A percentile compares a stretch with the other conserved stretches of the same genome.
These are phyloP conservation scores for Scheffersomyces insectosa DNA, from an alignment of 1,139 yeast species.

Conservation along the genomic window DNA sequence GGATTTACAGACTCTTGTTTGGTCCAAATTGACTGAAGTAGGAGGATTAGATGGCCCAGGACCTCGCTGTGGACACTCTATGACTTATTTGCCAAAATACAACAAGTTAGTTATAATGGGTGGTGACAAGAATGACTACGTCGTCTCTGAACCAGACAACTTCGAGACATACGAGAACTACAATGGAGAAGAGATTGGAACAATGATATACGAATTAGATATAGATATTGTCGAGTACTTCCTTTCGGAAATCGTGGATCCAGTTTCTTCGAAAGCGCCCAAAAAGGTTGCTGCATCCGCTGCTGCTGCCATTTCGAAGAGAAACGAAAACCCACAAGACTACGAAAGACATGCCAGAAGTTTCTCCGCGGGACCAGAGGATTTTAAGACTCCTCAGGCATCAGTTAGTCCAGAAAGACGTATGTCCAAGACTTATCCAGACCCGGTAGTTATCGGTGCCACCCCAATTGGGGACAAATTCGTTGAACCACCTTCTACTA, in stretches of 20 bases:
- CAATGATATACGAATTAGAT: conserved; percentile 67
- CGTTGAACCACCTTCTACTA: conserved; percentile 8
- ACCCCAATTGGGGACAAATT: conserved; percentile 5
- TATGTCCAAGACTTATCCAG: not conserved
- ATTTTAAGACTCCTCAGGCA: conserved; percentile 43
- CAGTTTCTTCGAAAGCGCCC: conserved; percentile 9
- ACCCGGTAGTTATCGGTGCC: not conserved
- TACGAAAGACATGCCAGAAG: conserved; percentile 41
- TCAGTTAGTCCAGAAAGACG: conserved; percentile 29
- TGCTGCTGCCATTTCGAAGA: conserved; percentile 10
- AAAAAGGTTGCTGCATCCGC: conserved; percentile 14
- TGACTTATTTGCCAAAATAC: conserved; percentile 66
- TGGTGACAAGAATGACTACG: conserved; percentile 75
- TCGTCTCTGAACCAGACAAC: conserved; percentile 35
- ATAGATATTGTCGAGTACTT: conserved; percentile 37
- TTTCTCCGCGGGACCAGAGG: conserved; percentile 44
- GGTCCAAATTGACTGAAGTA: conserved; percentile 62
- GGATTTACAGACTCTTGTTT: conserved; percentile 67
- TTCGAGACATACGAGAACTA: conserved; percentile 52
- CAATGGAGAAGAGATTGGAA: conserved; percentile 50
- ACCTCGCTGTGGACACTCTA: conserved; percentile 91
- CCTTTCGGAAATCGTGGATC: conserved; percentile 15
- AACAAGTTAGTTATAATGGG: conserved; percentile 86
- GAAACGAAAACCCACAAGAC: conserved; percentile 11
- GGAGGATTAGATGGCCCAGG: conserved; percentile 59